Evolutionary conservation across 177 flowering plant genomes (phyloP).

Genomic region (Vitis hybrid): DNA sequence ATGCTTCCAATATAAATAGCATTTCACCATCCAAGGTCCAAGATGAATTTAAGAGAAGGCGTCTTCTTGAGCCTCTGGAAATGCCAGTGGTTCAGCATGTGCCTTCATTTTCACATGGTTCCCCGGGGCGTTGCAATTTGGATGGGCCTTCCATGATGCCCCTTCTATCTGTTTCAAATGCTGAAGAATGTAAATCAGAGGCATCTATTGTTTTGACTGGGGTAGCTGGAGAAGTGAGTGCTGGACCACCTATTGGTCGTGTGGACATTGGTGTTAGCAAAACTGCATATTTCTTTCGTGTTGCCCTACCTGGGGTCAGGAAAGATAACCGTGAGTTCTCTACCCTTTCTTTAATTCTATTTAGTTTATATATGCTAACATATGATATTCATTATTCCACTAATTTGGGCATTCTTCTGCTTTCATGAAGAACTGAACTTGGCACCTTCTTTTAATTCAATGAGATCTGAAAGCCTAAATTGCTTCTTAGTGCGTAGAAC

Average conservation of each 20-base stretch:
- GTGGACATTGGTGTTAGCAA: constrained; percentile 39
- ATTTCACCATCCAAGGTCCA: constrained; percentile 10
- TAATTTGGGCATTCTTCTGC: no score
- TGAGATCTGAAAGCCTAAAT: no score
- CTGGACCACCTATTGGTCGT: constrained; percentile 36
- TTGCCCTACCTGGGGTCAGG: constrained; percentile 34
- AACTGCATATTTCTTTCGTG: constrained; percentile 36
- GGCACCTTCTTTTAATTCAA: no score
- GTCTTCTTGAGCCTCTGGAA: constrained; percentile 12
- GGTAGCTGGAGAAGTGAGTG: constrained; percentile 31
- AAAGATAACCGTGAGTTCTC: constrained; percentile 31
- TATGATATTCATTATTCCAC: background rate
- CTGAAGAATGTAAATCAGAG: constrained; percentile 8
- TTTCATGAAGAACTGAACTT: no score
- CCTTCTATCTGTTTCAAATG: constrained; percentile 20
- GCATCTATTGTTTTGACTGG: constrained; percentile 28
- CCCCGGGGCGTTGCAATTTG: constrained; percentile 4
- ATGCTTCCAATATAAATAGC: constrained; percentile 14
- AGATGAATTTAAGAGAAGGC: constrained; percentile 20
- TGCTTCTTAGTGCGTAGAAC: no score
- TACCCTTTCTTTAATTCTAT: background rate
- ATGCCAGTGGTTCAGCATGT: constrained; percentile 5
- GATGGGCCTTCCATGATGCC: constrained; percentile 31
- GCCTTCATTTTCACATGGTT: background rate
- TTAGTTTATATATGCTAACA: background rate